Evolutionary conservation across 75 land plant genomes (phyloP), one percentile per base, ranked within the genome.

Genomic region (Pseudotsuga menziesii): DNA sequence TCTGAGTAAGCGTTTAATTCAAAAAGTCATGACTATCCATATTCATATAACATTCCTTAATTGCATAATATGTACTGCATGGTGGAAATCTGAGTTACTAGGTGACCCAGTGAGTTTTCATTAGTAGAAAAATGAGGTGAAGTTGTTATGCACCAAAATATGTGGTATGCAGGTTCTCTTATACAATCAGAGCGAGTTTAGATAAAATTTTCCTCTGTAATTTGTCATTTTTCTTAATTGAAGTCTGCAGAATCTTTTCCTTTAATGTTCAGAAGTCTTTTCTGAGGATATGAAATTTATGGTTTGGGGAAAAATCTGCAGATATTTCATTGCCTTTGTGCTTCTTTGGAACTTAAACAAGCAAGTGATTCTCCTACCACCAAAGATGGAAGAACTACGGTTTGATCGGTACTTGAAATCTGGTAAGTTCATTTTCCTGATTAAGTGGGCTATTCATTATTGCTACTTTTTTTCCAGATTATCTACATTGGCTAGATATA

Each of bases 311-410:
- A 20, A 20, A 36, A 67, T 39, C 35, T 78, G 58, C 82, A 97
- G 99, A 81, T 97, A 92, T 87, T 29, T 91, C 71, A 92, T 94
- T 74, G 94, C 92, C 56, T 80, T 85, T 61, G 72, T 89, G 44
- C 95, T 97, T 48, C 82, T 94, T 6, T 97, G 93, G 98, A 75
- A 88, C 69, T 83, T 97, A 72, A 94, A 88, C 83, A 79, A 63
- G 17, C 57, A 87, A 77, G 86, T 90, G 26, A 56, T 77, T 11
- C 84, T 97, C 22, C 55, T 92, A 55, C 81, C 89, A 20, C 86
- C 91, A 74, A 82, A 74, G 20, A 77, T 91, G 62, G 70, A 80
- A 75, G 82, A 82, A 4, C 57, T 83, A 58, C 85, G 80, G 29
- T 78, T 92, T 73, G 75, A 72, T 20, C 86, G 82, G 0, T 97